phyloP scores from a whole-genome alignment of 140 eudicot species.

The Cichorium intybus region DNA sequence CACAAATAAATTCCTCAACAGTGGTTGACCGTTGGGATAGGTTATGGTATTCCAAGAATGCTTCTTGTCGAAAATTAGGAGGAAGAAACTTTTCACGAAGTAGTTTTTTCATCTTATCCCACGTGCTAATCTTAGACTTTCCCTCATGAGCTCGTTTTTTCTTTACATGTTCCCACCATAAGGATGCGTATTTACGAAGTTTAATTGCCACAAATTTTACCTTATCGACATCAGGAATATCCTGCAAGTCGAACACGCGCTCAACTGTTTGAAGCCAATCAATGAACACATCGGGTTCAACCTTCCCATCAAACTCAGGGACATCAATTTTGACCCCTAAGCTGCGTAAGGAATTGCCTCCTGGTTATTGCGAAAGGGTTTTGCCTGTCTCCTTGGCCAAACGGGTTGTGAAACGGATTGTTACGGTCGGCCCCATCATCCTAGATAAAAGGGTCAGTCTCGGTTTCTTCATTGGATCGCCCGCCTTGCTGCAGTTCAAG shows the following conservation, averaged over 20 bases:
- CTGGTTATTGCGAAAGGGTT: no score
- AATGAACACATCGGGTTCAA: no score
- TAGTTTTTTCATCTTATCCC: neutral
- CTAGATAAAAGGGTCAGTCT: neutral
- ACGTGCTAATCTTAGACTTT: no score
- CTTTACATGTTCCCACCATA: neutral
- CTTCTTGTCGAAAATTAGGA: neutral
- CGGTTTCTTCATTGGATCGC: neutral
- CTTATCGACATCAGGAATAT: neutral
- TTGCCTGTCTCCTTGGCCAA: neutral
- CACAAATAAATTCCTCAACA: no score
- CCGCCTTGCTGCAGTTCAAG: neutral
- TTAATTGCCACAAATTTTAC: neutral
- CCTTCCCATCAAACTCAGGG: no score
- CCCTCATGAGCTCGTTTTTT: neutral
- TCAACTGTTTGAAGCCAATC: no score
- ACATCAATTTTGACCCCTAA: no score
- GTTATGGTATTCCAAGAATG: neutral
- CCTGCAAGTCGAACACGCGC: neutral
- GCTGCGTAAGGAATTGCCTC: no score
- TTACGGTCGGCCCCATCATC: neutral
- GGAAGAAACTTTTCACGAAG: neutral
- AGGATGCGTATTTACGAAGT: no score
- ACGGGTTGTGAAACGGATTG: neutral
- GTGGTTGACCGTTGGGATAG: neutral